Base-by-base conservation (phyloP, 371 early-diverging fungal genomes). In the Dichotomocladium elegans region DNA sequence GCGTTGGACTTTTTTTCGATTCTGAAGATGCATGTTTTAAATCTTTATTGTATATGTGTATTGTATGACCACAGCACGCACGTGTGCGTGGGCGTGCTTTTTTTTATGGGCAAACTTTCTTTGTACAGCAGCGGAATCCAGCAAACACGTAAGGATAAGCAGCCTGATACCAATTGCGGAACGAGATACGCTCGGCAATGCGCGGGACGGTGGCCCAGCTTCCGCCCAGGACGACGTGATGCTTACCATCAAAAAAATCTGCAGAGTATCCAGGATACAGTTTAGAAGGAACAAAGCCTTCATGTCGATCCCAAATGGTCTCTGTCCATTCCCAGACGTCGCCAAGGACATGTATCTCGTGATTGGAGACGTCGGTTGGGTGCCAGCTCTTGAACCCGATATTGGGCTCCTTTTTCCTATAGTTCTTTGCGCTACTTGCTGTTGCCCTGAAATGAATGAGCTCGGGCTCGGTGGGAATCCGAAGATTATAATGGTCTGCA, bases 171-270 rank as follows among this genome's bases (percentile, higher is more conserved):
- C 94, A 95, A 63, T 95, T 95, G 29, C 92, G 61, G 64, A 92
- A 89, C 0, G 88, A 80, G 28, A 61, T 55, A 14, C 95, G 70
- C 33, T 75, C 77, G 8, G 89, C 85, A 11, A 94, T 76, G 17
- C 88, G 60, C 6, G 91, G 91, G 42, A 88, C 88, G 0, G 94
- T 95, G 12, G 91, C 91, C 88, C 92, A 95, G 5, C 87, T 86
- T 0, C 78, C 95, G 44, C 95, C 95, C 26, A 91, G 60, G 9
- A 95, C 73, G 2, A 89, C 84, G 49, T 75, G 71, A 68, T 95
- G 94, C 53, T 91, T 89, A n/a, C 76, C 84, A 57, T 93, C 92
- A 58, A 93, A 92, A 58, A 95, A 95, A 58, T 95, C 95, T 9
- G 80, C 62, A 11, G 92, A 89, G 66, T 94, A 95, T 0, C 93